These are phyloP conservation scores for Strobilomyces dryophilus DNA, from an alignment of 768 basidiomycete genomes.

Conservation along the genomic window DNA sequence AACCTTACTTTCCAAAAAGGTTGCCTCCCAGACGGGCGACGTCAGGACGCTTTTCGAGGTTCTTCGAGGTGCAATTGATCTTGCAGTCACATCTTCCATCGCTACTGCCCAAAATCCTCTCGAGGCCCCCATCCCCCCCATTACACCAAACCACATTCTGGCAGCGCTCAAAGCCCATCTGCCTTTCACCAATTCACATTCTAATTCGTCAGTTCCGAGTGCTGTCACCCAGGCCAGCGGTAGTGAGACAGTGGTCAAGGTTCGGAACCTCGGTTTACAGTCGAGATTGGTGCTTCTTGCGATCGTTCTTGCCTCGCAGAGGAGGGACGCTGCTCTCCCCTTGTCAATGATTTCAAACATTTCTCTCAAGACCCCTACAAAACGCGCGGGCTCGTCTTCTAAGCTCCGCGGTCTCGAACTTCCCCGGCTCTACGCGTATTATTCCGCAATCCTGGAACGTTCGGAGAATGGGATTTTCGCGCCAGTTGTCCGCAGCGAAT, in stretches of 20 bases:
- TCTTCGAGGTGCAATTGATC: constrained; percentile 73
- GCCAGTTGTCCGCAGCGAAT: constrained; percentile 72
- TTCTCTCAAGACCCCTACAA: constrained; percentile 41
- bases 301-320: constrained; percentile 59
- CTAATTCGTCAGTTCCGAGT: constrained; percentile 12
- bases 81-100: constrained; percentile 40
- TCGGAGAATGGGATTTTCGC: constrained; percentile 52
- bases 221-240: constrained; percentile 28
- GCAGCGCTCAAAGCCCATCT: constrained; percentile 71
- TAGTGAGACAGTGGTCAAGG: constrained; percentile 64
- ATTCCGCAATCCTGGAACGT: constrained; percentile 53
- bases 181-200: constrained; percentile 33
- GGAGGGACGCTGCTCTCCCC: constrained; percentile 53
- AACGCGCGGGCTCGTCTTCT: constrained; percentile 44
- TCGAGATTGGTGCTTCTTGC: constrained; percentile 65
- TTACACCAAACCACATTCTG: constrained; percentile 67
- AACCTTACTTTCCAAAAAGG: constrained; percentile 71
- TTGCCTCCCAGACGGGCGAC: constrained; percentile 80
- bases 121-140: constrained; percentile 35
- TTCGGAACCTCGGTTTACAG: constrained; percentile 69
- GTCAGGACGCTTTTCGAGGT: constrained; percentile 79
- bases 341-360: constrained; percentile 38
- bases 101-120: constrained; percentile 22
- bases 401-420: constrained; percentile 46
- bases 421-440: constrained; percentile 61